phyloP scores from a whole-genome alignment of 805 yeast species.

The Ogataea haglerorum region DNA sequence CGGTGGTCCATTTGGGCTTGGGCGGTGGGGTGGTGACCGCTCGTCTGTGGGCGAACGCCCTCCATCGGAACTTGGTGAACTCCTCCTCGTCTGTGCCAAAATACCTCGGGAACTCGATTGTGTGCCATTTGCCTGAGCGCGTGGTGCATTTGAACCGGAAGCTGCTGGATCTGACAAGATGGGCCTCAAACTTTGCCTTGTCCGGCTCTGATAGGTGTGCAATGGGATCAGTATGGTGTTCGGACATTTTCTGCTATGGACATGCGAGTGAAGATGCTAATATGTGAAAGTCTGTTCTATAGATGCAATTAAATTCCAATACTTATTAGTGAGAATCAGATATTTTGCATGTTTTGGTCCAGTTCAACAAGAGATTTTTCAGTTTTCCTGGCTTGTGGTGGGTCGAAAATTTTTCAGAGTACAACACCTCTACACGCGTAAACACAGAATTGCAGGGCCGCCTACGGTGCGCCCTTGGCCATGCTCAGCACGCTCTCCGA shows the following conservation, averaged over 20 bases:
- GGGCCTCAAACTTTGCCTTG: constrained; percentile 30
- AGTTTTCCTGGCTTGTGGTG: constrained; percentile 4
- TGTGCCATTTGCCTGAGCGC: constrained; percentile 7
- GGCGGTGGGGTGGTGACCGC: constrained; percentile 1
- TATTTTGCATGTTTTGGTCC: constrained; percentile 10
- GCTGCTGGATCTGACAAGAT: constrained; percentile 17
- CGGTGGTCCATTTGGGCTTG: constrained; percentile 6
- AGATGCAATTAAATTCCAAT: constrained; percentile 10
- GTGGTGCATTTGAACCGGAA: constrained; percentile 19
- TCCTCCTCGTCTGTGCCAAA: constrained; percentile 34
- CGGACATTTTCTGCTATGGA: constrained; percentile 8
- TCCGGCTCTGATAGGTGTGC: constrained; percentile 14
- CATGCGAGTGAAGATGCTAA: constrained; percentile 10
- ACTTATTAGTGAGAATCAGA: constrained; percentile 5
- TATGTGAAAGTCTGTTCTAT: constrained; percentile 5
- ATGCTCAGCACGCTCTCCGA: neutral
- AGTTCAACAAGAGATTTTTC: constrained; percentile 12
- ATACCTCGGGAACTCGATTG: constrained; percentile 28
- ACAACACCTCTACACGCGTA: constrained; percentile 7
- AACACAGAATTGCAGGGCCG: neutral
- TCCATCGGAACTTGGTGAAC: constrained; percentile 23
- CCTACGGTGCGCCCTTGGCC: neutral
- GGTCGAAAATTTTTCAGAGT: constrained; percentile 8
- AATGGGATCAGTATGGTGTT: constrained; percentile 2
- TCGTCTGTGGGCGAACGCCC: constrained; percentile 24